These are phyloP conservation scores for Boletus subcaerulescens DNA, from an alignment of 768 basidiomycete genomes.

Conservation along the genomic window DNA sequence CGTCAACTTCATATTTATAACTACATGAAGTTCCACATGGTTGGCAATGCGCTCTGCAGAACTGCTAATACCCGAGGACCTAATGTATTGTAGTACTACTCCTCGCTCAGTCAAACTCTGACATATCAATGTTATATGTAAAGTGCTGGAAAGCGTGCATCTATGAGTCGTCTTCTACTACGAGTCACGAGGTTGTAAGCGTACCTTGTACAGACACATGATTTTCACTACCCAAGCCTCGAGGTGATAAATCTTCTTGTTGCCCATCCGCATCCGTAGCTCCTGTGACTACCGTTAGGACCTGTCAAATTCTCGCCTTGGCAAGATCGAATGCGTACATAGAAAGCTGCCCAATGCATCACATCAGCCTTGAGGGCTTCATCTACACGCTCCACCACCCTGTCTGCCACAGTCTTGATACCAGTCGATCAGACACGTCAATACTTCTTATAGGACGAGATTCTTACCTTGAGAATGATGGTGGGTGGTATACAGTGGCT, in stretches of 20 bases:
- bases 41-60: too few relatives aligned
- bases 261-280: constrained; percentile 90
- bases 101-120: constrained; percentile 29
- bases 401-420: constrained; percentile 84
- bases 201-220: constrained; percentile 87
- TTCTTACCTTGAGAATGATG: constrained; percentile 78
- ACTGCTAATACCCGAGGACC: too few relatives aligned
- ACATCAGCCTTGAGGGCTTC: constrained; percentile 89
- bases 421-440: constrained; percentile 2
- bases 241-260: constrained; percentile 93
- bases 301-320: not conserved
- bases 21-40: not conserved
- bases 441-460: not conserved
- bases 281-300: constrained; percentile 51
- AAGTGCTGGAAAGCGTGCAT: constrained; percentile 23
- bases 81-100: not conserved
- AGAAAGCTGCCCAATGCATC: constrained; percentile 97
- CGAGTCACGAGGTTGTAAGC: not conserved
- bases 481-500: constrained; percentile 97
- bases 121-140: constrained; percentile 33
- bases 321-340: constrained; percentile 50
- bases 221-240: constrained; percentile 98
- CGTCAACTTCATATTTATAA: too few relatives aligned
- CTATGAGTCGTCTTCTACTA: not conserved
- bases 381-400: constrained; percentile 84